Conservation (phyloP, 805 yeast genomes). For the Wilhelminamyces savonicus region DNA sequence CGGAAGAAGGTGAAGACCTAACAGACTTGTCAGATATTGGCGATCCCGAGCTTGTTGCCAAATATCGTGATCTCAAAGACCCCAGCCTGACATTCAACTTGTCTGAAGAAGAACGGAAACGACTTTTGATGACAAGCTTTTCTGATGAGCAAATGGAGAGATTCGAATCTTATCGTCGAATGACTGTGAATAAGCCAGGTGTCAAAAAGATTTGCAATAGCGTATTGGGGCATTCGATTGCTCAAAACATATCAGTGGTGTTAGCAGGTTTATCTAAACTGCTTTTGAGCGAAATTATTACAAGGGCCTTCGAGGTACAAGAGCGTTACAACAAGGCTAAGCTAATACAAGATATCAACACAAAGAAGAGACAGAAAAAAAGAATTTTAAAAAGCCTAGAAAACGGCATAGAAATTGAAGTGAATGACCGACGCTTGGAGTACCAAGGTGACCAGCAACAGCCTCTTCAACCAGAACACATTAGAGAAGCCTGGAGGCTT, state of each 20-base stretch:
- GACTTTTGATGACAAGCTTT: constrained; percentile 63
- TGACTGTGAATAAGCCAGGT: constrained; percentile 54
- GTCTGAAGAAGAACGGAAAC: constrained; percentile 49
- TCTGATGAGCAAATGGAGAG: constrained; percentile 80
- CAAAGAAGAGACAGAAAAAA: constrained; percentile 28
- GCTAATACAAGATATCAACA: constrained; percentile 28
- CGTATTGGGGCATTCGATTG: constrained; percentile 72
- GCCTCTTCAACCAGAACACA: constrained; percentile 78
- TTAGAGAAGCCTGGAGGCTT: constrained; percentile 83
- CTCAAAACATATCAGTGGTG: constrained; percentile 73
- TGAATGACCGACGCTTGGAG: constrained; percentile 16
- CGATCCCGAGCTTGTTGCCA: constrained; percentile 24
- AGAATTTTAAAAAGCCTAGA: constrained; percentile 32
- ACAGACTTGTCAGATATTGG: constrained; percentile 29
- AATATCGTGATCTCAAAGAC: constrained; percentile 25
- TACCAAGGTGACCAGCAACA: constrained; percentile 38
- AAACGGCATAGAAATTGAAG: constrained; percentile 29
- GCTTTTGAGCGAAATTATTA: constrained; percentile 84
- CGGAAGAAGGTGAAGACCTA: constrained; percentile 12
- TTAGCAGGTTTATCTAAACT: constrained; percentile 84
- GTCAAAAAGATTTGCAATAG: constrained; percentile 77
- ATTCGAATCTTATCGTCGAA: constrained; percentile 80
- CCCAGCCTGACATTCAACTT: constrained; percentile 20
- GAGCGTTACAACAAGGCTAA: constrained; percentile 43
- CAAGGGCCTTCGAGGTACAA: constrained; percentile 71